These are phyloP conservation scores for Naganishia randhawae DNA, from an alignment of 768 basidiomycete species.

Conservation along the genomic window DNA sequence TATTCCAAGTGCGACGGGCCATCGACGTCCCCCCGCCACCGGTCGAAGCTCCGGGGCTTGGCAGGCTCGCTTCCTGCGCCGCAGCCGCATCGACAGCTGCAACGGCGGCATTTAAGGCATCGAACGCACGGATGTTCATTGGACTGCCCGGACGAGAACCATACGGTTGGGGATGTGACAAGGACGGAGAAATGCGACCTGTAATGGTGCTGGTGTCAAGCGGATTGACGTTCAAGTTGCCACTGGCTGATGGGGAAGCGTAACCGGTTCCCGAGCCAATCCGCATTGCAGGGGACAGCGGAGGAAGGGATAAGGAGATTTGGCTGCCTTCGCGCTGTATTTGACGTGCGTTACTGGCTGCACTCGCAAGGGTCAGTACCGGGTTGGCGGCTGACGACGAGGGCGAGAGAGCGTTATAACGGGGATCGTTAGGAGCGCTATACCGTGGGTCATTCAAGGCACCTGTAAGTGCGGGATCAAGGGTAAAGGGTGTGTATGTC, in stretches of 20 bases:
- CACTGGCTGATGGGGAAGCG: not conserved
- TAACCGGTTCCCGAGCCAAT: not conserved
- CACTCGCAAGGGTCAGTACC: conserved; percentile 16
- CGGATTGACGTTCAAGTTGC: conserved; percentile 12
- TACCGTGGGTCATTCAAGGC: not conserved
- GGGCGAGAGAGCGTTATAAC: conserved; percentile 11
- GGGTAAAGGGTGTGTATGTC: conserved; percentile 12
- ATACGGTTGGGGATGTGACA: conserved; percentile 18
- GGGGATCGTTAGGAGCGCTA: not conserved
- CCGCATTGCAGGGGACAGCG: conserved; percentile 23
- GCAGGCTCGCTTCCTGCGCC: conserved; percentile 11
- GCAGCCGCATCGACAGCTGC: conserved; percentile 12
- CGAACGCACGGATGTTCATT: conserved; percentile 19
- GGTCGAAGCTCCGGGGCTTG: not conserved
- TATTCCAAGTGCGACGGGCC: conserved; percentile 14
- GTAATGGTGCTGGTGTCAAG: not conserved
- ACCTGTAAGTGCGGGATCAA: conserved; percentile 18
- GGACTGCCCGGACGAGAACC: conserved; percentile 17
- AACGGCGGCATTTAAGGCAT: conserved; percentile 7
- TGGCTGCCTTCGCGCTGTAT: conserved; percentile 1
- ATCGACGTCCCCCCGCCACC: not conserved
- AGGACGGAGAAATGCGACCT: conserved; percentile 2
- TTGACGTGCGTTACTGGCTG: conserved; percentile 19
- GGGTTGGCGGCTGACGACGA: conserved; percentile 11
- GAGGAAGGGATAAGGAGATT: conserved; percentile 11